Evolutionary conservation across 2,329 filamentous ascomycete species (phyloP), one percentile per base, ranked within the genome.

Genomic region (Xylariaceae sp.): DNA sequence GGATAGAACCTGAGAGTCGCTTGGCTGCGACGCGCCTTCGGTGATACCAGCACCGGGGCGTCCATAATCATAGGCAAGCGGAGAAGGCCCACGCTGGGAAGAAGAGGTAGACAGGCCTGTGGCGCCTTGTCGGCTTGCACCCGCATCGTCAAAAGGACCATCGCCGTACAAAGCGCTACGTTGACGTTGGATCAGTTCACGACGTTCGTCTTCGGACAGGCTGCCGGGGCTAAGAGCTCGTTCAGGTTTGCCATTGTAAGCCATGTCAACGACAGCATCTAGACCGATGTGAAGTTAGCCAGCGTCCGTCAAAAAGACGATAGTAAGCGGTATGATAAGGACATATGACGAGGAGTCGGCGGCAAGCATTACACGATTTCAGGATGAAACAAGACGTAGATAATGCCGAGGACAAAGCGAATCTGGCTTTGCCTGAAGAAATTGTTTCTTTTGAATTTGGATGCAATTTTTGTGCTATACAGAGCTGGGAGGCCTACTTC

Each of bases 161-260:
- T 90, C 90, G 73, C 92, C 91, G 75, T 97, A 99, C 66, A 99
- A 79, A 65, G 93, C 92, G 75, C 88, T 92, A 76, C 95, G 92
- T 78, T 97, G 94, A 72, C 93, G 92, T 68, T 92, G 90, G 76
- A 97, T 96, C 74, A 97, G 82, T 70, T 97, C 93, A 69, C 93
- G 91, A 70, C 93, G 93, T 72, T 96, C 92, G 70, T 97, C 92
- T 79, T 97, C 94, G 73, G 88, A 95, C 88, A 96, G 89, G 72
- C 80, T 77, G 69, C 87, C 87, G 56, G 90, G 90, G 78, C 90
- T 94, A 78, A 92, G 83, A 69, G 90, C 88, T 73, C 90, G 89
- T 72, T 94, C 90, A 73, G 88, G 87, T 81, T 97, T 97, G 80
- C 80, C 83, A 70, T 68, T 73, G 66, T 73, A 73, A 56, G 72